Evolutionary conservation across 2,329 filamentous ascomycete genomes (phyloP).

Genomic region (Sodiomyces alkalinus): DNA sequence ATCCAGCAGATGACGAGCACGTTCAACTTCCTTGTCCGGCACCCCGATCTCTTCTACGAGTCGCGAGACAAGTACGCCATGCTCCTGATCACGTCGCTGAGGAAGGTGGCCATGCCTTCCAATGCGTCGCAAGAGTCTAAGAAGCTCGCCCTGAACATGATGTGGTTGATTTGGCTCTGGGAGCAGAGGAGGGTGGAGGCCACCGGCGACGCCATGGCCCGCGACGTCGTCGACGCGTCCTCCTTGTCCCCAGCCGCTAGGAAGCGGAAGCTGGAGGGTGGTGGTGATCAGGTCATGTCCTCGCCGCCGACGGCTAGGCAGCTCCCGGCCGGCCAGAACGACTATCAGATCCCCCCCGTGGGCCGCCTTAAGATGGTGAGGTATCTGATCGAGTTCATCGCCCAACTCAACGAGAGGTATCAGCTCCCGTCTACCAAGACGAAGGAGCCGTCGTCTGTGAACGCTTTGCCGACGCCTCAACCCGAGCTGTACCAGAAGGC

Average conservation of each 20-base stretch:
- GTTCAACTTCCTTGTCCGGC: constrained; percentile 88
- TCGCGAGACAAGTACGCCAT: constrained; percentile 81
- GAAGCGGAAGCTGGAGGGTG: constrained; percentile 66
- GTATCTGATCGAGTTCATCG: constrained; percentile 91
- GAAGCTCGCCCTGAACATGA: constrained; percentile 78
- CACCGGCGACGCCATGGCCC: constrained; percentile 21
- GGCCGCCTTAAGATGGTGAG: constrained; percentile 75
- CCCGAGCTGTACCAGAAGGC: constrained; percentile 78
- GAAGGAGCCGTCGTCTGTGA: constrained; percentile 43
- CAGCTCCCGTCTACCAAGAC: constrained; percentile 57
- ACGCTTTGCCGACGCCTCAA: constrained; percentile 18
- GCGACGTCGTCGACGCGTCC: too few relatives aligned
- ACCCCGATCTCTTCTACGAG: constrained; percentile 89
- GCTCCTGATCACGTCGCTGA: constrained; percentile 74
- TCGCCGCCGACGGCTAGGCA: constrained; percentile 37
- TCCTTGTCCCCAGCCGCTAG: constrained; percentile 58
- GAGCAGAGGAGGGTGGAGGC: constrained; percentile 69
- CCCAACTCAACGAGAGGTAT: constrained; percentile 74
- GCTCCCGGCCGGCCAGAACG: constrained; percentile 35
- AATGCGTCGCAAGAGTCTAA: constrained; percentile 84
- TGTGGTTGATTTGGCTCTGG: constrained; percentile 85
- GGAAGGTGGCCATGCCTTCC: constrained; percentile 72
- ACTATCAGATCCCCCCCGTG: constrained; percentile 52
- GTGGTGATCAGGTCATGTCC: constrained; percentile 36
- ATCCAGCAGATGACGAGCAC: constrained; percentile 93